A percentile compares a stretch with the other conserved stretches of the same genome.
Conservation (phyloP, 257 asterid species). For the Solanum etuberosum region DNA sequence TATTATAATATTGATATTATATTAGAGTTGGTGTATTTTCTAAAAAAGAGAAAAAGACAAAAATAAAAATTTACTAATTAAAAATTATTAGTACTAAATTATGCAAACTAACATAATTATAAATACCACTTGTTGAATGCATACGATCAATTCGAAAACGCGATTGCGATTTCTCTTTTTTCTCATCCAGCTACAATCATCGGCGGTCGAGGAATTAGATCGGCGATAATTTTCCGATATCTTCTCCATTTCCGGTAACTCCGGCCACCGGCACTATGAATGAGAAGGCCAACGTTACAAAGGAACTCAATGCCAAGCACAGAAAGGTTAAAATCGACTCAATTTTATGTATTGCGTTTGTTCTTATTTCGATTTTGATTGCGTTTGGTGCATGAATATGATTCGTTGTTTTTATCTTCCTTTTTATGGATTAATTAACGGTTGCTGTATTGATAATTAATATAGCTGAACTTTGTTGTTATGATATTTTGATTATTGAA, state of each 20-base stretch:
- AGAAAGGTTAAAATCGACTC: conserved; percentile 50
- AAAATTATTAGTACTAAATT: not conserved
- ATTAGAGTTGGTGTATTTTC: not conserved
- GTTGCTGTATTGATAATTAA: not conserved
- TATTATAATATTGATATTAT: too few relatives aligned
- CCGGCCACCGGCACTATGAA: conserved; percentile 42
- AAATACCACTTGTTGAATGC: not conserved
- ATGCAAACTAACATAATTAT: not conserved
- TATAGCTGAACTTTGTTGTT: not conserved
- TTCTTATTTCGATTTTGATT: not conserved
- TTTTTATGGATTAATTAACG: not conserved
- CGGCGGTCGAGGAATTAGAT: conserved; percentile 15
- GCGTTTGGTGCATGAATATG: not conserved
- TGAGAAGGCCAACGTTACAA: conserved; percentile 84
- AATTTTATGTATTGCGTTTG: not conserved
- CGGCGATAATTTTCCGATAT: conserved; percentile 6
- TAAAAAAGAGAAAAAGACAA: not conserved
- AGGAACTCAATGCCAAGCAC: conserved; percentile 92
- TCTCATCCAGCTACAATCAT: not conserved
- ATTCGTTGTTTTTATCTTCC: not conserved
- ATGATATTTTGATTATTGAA: not conserved
- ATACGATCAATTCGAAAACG: not conserved
- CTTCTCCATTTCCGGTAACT: not conserved
- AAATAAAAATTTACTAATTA: too few relatives aligned
- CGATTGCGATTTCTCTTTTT: not conserved